Base-by-base conservation (phyloP, 2,329 filamentous ascomycete species). In the Calonectria crousiana region DNA sequence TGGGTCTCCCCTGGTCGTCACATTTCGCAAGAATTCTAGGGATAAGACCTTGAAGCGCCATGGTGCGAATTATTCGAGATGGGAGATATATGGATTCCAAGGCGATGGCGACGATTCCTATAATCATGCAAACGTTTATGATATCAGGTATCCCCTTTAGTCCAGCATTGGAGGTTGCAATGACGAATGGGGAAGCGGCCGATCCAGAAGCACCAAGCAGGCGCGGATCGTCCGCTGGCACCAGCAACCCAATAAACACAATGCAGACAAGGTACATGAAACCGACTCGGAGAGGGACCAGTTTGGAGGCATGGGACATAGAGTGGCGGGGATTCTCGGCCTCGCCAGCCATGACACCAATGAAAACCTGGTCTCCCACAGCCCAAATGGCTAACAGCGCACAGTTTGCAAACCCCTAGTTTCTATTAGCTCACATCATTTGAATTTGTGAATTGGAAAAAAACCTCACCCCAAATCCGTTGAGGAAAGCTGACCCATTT, bases 321-420 rank as follows among this genome's bases (percentile, higher is more conserved):
- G 77, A 75, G 26, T 70, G 71, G 16, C 77, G 70, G 0, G 77
- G 77, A 18, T 69, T 73, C 51, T 77, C 51, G 0, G 77, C 77
- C 44, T 79, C 77, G 1, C 77, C 77, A 8, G 73, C 77, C 75
- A 79, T 78, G 38, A 79, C 74, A n/a, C 77, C 77, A 44, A 78
- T 78, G 4, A 79, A 79, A 9, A 79, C 77, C 47, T 78, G 77
- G 3, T 79, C 77, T 0, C 77, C 77, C 1, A 79, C 77, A 0
- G 77, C 77, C 77, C 77, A 79, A 13, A 69, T 75, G 2, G 78
- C 77, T 2, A 79, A 38, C 8, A 79, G 62, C 2, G 76, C 73
- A n/a, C 67, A 74, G 28, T 70, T 79, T 1, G 78, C 78, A 4
- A 79, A 79, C 10, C 77, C 77, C 77, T 78, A 5, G 14, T 23